Percentiles rank a stretch among this genome's conserved stretches.
phyloP scores from a whole-genome alignment of 352 stramenopile species.

The Phytophthora sansomeana region DNA sequence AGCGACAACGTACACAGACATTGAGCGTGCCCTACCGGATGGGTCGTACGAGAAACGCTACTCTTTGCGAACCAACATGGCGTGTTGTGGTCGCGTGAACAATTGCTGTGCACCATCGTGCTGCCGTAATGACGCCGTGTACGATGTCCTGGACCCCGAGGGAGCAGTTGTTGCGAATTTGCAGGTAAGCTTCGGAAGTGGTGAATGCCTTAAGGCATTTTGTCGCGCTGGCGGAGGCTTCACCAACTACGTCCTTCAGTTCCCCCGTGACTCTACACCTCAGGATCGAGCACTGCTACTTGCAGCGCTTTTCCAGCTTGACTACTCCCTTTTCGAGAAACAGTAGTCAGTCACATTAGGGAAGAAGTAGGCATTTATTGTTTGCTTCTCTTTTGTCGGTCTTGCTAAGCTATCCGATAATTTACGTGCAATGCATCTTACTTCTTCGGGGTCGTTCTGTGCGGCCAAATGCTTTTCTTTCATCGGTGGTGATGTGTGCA shows the following conservation, averaged over 20 bases:
- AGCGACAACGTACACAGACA: conserved; percentile 70
- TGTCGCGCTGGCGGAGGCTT: conserved; percentile 53
- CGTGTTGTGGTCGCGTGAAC: conserved; percentile 69
- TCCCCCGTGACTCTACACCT: conserved; percentile 58
- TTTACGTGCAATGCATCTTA: too few species aligned
- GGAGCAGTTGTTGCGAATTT: conserved; percentile 59
- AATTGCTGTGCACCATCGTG: conserved; percentile 75
- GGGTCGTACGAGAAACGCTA: conserved; percentile 66
- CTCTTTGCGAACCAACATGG: conserved; percentile 55
- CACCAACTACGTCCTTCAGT: conserved; percentile 71
- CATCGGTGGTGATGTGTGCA: too few species aligned
- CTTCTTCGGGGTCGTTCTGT: too few species aligned
- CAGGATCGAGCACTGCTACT: conserved; percentile 67
- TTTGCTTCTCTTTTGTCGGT: conserved; percentile 4
- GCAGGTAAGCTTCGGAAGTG: conserved; percentile 58
- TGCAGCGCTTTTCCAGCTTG: conserved; percentile 65
- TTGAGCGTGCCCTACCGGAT: conserved; percentile 60
- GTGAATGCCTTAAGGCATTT: conserved; percentile 33
- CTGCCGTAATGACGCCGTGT: conserved; percentile 69
- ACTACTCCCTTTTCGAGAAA: conserved; percentile 68
- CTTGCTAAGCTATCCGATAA: background rate
- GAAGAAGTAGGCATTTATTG: background rate
- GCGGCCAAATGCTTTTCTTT: too few species aligned
- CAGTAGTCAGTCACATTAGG: conserved; percentile 11
- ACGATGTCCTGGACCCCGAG: conserved; percentile 69